A percentile compares a stretch with the other conserved stretches of the same genome.
phyloP scores from a whole-genome alignment of 306 rosid genomes.

The Sicyos edulis region DNA sequence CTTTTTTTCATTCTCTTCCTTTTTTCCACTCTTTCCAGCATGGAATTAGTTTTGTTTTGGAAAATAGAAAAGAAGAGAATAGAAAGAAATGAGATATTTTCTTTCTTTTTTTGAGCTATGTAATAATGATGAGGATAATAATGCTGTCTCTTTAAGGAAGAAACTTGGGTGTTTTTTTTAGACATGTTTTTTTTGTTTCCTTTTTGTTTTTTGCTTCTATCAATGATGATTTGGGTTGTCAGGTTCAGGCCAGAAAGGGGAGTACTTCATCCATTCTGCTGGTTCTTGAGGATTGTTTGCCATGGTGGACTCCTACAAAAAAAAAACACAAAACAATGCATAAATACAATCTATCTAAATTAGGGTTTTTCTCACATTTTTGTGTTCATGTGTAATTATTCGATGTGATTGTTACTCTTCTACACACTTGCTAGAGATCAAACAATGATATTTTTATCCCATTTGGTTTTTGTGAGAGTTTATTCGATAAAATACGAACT shows the following conservation, averaged over 20 bases:
- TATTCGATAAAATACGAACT: too few relatives aligned
- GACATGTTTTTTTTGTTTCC: background rate
- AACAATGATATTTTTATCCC: too few relatives aligned
- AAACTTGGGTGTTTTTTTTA: background rate
- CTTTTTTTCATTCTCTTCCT: slow-evolving; percentile 9
- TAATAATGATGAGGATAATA: background rate
- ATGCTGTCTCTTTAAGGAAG: slow-evolving; percentile 9
- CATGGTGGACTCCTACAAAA: slow-evolving; percentile 58
- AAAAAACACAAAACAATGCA: background rate
- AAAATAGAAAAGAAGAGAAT: slow-evolving; percentile 28
- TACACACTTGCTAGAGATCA: too few relatives aligned
- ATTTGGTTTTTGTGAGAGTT: too few relatives aligned
- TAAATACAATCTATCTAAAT: too few relatives aligned
- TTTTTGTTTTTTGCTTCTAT: slow-evolving; percentile 28
- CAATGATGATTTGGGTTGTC: slow-evolving; percentile 85
- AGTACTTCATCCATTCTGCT: slow-evolving; percentile 94
- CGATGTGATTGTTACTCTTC: too few relatives aligned
- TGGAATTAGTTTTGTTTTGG: background rate
- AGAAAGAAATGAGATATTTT: background rate
- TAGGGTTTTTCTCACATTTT: background rate
- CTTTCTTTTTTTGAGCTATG: background rate
- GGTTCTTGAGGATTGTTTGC: slow-evolving; percentile 71
- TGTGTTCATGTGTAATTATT: too few relatives aligned
- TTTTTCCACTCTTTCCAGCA: background rate
- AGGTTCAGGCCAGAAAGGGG: slow-evolving; percentile 91